phyloP scores from a whole-genome alignment of 768 basidiomycete genomes.

The Lentinula raphanica region DNA sequence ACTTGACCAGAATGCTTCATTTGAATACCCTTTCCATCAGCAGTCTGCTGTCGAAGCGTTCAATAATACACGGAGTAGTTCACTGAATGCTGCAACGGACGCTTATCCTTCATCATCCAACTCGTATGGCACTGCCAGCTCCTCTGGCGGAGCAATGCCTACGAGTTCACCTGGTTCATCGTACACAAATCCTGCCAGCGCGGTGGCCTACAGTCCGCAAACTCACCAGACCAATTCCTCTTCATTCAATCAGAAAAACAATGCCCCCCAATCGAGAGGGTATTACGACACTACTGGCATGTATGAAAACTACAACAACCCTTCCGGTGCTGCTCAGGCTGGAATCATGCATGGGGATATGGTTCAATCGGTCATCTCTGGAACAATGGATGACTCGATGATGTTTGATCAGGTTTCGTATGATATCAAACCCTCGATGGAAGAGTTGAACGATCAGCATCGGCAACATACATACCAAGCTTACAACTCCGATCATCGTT shows the following conservation, averaged over 20 bases:
- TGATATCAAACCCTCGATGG: conserved; percentile 6
- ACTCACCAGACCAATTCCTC: neutral
- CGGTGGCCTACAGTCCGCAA: neutral
- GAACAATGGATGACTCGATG: neutral
- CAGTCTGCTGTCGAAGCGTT: neutral
- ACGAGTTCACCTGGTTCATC: neutral
- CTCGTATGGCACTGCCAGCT: neutral
- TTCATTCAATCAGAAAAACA: neutral
- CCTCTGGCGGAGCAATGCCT: neutral
- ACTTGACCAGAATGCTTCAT: neutral
- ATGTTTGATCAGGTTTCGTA: conserved; percentile 4
- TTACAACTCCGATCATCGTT: neutral
- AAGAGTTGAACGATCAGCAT: conserved; percentile 4
- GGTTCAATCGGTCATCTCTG: neutral
- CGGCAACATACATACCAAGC: conserved; percentile 1
- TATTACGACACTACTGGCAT: neutral
- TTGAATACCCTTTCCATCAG: neutral
- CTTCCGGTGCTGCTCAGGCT: neutral
- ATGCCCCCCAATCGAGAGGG: neutral
- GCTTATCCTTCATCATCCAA: neutral
- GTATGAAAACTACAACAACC: neutral
- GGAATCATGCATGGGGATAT: neutral
- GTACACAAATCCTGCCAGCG: neutral
- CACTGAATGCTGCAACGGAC: neutral
- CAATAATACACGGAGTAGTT: neutral